These are phyloP conservation scores for Cyberlindnera euphorbiiphila DNA, from an alignment of 805 yeast genomes.

Conservation along the genomic window DNA sequence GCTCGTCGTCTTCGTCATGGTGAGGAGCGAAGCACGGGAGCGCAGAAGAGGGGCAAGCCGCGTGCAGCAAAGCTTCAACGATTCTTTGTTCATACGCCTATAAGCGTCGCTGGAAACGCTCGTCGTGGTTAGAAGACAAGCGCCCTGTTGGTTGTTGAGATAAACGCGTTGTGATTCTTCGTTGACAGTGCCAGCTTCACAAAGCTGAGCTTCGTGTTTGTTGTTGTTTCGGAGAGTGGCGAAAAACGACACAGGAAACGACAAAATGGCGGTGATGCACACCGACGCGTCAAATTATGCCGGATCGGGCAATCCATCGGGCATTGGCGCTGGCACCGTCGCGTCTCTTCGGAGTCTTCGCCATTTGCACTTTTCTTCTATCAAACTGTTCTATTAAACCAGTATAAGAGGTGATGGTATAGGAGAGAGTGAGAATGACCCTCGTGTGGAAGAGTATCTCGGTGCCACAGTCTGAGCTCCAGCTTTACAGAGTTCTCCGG, in stretches of 20 bases:
- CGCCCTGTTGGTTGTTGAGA: not conserved
- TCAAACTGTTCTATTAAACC: too few relatives aligned
- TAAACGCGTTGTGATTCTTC: not conserved
- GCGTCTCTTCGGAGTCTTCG: too few relatives aligned
- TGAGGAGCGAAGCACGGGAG: slow-evolving; percentile 6
- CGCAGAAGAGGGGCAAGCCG: slow-evolving; percentile 12
- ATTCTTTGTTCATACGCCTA: slow-evolving; percentile 3
- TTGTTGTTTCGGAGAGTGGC: slow-evolving; percentile 3
- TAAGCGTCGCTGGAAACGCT: not conserved
- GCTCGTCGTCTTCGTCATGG: not conserved
- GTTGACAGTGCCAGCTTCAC: too few relatives aligned
- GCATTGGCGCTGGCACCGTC: too few relatives aligned
- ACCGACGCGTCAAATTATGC: too few relatives aligned
- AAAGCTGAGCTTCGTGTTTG: not conserved
- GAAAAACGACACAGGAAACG: too few relatives aligned
- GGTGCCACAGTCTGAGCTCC: slow-evolving; percentile 41
- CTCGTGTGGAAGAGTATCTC: slow-evolving; percentile 21
- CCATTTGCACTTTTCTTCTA: too few relatives aligned
- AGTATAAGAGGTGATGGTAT: too few relatives aligned
- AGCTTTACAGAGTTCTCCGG: slow-evolving; percentile 61
- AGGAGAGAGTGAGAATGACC: not conserved
- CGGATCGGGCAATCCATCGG: too few relatives aligned
- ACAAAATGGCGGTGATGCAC: too few relatives aligned
- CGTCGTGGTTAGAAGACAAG: not conserved
- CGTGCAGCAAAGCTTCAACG: slow-evolving; percentile 2